phyloP scores from a whole-genome alignment of 805 yeast genomes.

The Metschnikowia reukaufii region DNA sequence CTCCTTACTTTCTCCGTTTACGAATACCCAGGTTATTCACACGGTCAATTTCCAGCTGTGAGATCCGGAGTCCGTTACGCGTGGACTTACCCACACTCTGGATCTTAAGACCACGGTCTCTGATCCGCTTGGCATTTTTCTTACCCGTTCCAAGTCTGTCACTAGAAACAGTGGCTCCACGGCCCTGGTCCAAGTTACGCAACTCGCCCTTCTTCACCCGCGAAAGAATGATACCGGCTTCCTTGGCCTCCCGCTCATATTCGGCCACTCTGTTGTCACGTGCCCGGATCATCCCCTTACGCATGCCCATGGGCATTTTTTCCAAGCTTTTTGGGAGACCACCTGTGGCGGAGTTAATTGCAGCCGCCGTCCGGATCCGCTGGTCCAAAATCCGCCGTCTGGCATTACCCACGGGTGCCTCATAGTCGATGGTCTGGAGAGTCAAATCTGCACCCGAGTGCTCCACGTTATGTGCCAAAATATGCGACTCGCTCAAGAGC shows the following conservation, averaged over 20 bases:
- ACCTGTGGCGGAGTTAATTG: slow-evolving; percentile 44
- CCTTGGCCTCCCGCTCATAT: slow-evolving; percentile 75
- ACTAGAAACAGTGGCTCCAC: slow-evolving; percentile 50
- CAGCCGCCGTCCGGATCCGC: slow-evolving; percentile 48
- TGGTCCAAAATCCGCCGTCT: slow-evolving; percentile 62
- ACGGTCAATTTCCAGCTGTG: slow-evolving; percentile 63
- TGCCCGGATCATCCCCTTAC: slow-evolving; percentile 77
- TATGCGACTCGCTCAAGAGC: slow-evolving; percentile 69
- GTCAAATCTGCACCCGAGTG: slow-evolving; percentile 71
- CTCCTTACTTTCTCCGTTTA: slow-evolving; percentile 2
- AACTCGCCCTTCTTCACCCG: slow-evolving; percentile 66
- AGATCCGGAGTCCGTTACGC: slow-evolving; percentile 71
- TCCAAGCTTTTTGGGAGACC: slow-evolving; percentile 53
- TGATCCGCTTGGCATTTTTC: slow-evolving; percentile 38
- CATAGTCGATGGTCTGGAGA: slow-evolving; percentile 58
- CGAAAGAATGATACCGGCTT: slow-evolving; percentile 88
- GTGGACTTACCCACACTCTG: slow-evolving; percentile 75
- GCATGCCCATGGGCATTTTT: slow-evolving; percentile 84
- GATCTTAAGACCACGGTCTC: slow-evolving; percentile 81
- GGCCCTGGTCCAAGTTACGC: slow-evolving; percentile 54
- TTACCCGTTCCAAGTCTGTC: slow-evolving; percentile 51
- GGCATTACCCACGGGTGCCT: slow-evolving; percentile 67
- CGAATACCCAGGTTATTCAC: slow-evolving; percentile 23
- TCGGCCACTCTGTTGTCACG: slow-evolving; percentile 51
- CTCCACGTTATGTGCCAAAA: slow-evolving; percentile 44